Conservation (phyloP, 2,329 filamentous ascomycete genomes). For the Tolypocladium nubicola region DNA sequence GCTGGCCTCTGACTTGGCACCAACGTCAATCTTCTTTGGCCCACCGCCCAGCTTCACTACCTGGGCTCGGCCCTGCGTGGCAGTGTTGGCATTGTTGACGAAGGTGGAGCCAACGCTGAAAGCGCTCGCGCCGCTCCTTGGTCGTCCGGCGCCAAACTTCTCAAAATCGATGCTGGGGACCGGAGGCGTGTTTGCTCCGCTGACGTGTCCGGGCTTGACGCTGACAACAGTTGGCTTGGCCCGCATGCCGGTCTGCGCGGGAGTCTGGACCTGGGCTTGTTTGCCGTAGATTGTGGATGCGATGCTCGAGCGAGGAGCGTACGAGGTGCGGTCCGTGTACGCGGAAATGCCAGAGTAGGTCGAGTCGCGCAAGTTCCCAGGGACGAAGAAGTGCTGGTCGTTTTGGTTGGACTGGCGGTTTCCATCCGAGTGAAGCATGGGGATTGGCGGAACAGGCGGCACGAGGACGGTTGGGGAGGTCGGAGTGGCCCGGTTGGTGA, state of each 20-base stretch:
- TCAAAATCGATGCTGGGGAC: slow-evolving; percentile 62
- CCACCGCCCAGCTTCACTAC: slow-evolving; percentile 47
- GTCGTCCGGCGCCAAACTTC: slow-evolving; percentile 39
- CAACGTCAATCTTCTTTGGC: slow-evolving; percentile 33
- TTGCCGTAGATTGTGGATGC: slow-evolving; percentile 92
- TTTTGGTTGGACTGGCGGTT: slow-evolving; percentile 42
- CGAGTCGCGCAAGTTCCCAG: slow-evolving; percentile 80
- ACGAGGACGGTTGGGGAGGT: slow-evolving; percentile 73
- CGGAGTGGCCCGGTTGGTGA: slow-evolving; percentile 81
- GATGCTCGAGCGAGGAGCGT: slow-evolving; percentile 59
- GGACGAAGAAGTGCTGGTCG: slow-evolving; percentile 89
- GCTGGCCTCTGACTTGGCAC: slow-evolving; percentile 25
- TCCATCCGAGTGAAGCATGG: slow-evolving; percentile 47
- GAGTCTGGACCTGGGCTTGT: slow-evolving; percentile 71
- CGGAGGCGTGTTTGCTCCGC: slow-evolving; percentile 51
- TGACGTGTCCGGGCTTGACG: slow-evolving; percentile 60
- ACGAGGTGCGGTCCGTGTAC: slow-evolving; percentile 51
- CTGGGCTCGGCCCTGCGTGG: slow-evolving; percentile 45
- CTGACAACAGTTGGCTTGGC: slow-evolving; percentile 89
- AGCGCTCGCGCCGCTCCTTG: slow-evolving; percentile 44
- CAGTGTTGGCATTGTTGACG: slow-evolving; percentile 53
- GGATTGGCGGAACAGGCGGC: slow-evolving; percentile 89
- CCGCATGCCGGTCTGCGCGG: slow-evolving; percentile 77
- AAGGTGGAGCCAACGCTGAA: slow-evolving; percentile 62
- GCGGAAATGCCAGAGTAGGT: slow-evolving; percentile 72